Evolutionary conservation across 1,284 basidiomycete species (phyloP).

Genomic region (Leucocoprinus gongylophorus): DNA sequence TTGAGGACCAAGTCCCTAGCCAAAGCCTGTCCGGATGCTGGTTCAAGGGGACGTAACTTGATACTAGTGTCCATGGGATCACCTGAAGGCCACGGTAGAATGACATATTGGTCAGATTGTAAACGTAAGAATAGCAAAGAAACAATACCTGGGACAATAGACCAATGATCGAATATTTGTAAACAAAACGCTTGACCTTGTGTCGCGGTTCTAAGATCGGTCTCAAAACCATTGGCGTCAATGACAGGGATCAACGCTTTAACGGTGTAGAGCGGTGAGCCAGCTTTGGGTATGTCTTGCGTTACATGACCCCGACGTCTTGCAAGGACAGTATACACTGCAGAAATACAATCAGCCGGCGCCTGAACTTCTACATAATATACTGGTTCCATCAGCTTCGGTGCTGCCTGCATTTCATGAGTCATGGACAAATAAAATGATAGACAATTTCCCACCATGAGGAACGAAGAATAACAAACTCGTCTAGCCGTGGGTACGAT

Average conservation of each 20-base stretch:
- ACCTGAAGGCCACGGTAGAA: constrained; percentile 39
- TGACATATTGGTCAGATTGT: constrained; percentile 15
- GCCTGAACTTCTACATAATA: constrained; percentile 99
- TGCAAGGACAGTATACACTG: constrained; percentile 95
- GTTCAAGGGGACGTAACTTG: constrained; percentile 92
- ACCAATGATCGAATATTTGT: constrained; percentile 98
- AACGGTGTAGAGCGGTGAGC: constrained; percentile 94
- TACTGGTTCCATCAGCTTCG: constrained; percentile 92
- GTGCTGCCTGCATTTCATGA: constrained; percentile 61
- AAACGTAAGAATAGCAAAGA: constrained; percentile 20
- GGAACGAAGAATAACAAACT: constrained; percentile 98
- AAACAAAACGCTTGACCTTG: constrained; percentile 97
- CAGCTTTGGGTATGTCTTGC: constrained; percentile 95
- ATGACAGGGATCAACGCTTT: constrained; percentile 98
- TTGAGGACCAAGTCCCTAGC: constrained; percentile 94
- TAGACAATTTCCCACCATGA: constrained; percentile 61
- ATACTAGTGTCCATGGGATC: constrained; percentile 96
- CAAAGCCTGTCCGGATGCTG: constrained; percentile 89
- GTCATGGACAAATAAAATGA: constrained; percentile 12
- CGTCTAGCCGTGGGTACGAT: constrained; percentile 97
- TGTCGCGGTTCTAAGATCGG: constrained; percentile 93
- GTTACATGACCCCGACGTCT: constrained; percentile 96
- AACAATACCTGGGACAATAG: constrained; percentile 81
- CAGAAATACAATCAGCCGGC: constrained; percentile 96
- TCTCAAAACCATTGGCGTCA: constrained; percentile 98